Evolutionary conservation across 306 rosid genomes (phyloP), one percentile per base, ranked within the genome.

Genomic region (Albizia julibrissin): DNA sequence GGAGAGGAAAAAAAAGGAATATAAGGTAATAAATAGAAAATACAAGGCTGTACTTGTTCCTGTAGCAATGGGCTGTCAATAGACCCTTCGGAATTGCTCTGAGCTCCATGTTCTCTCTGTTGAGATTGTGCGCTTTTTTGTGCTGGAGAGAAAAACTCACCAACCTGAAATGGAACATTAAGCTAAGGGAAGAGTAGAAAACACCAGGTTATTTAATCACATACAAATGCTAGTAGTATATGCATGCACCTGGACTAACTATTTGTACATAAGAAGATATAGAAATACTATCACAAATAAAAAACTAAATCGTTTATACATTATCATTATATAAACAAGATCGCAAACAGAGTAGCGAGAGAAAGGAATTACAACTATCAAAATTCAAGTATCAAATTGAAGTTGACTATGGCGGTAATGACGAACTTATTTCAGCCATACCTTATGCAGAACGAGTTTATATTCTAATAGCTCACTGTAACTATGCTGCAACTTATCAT

Each of bases 401-500:
- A 61, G 31, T 26, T 62, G 69, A 62, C 69, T 13, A 62, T 27
- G 46, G 79, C 15, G 21, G 78, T 22, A 69, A 54, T 42, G 72
- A 10, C 70, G 59, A 34, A 70, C 70, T 26, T 81, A 42, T 58
- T 43, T 76, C 40, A 88, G 69, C n/a, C 78, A 79, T 80, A 91
- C 97, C 97, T 92, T 94, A 84, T 89, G 89, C 26, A 90, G 87
- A 74, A 94, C 94, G 81, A 92, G 92, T 81, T 89, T 91, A 80
- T 90, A 92, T 89, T 94, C 98, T 61, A 81, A 75, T 5, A 91
- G 91, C 84, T 94, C 97, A 76, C 81, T 88, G 82, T 90, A 88
- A 78, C 89, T 72, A 54, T 74, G 90, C 27, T 86, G 97, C 82
- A 92, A 84, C 88, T 92, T 91, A 66, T 87, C 97, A 74, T 89